These are phyloP conservation scores for Phoenix dactylifera DNA, from an alignment of 176 grass and related monocot species.

Conservation along the genomic window DNA sequence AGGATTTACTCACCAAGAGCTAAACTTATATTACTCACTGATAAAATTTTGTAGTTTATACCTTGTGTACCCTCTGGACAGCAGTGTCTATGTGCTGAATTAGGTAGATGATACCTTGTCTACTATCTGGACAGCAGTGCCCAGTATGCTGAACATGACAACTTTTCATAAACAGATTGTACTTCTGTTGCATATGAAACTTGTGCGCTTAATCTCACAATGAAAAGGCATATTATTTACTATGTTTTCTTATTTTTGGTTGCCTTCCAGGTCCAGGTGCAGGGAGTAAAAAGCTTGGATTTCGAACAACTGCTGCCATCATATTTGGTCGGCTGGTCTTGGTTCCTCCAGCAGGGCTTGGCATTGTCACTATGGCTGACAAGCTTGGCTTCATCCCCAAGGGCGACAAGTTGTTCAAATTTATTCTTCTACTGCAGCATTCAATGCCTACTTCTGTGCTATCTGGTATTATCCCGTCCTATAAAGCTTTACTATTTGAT, in stretches of 20 bases:
- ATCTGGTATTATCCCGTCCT: constrained; percentile 54
- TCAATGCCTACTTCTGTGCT: constrained; percentile 96
- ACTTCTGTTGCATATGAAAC: no score
- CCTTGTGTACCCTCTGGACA: no score
- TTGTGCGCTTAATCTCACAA: no score
- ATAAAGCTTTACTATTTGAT: neutral
- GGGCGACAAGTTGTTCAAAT: constrained; percentile 98
- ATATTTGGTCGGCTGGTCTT: constrained; percentile 62
- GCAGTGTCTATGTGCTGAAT: no score
- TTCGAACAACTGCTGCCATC: constrained; percentile 73
- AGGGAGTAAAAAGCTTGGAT: constrained; percentile 87
- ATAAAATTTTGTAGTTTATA: no score
- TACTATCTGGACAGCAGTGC: no score
- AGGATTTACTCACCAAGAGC: no score
- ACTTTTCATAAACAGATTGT: no score
- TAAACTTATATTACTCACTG: no score
- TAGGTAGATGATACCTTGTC: no score
- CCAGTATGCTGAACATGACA: no score
- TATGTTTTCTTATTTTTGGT: neutral
- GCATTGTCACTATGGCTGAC: constrained; percentile 63
- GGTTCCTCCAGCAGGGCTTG: constrained; percentile 30
- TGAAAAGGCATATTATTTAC: no score
- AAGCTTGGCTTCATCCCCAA: constrained; percentile 78
- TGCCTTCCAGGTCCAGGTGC: constrained; percentile 69
- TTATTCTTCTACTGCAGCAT: constrained; percentile 87